Evolutionary conservation across 2,329 filamentous ascomycete species (phyloP).

Genomic region (Aureobasidium uvarum): DNA sequence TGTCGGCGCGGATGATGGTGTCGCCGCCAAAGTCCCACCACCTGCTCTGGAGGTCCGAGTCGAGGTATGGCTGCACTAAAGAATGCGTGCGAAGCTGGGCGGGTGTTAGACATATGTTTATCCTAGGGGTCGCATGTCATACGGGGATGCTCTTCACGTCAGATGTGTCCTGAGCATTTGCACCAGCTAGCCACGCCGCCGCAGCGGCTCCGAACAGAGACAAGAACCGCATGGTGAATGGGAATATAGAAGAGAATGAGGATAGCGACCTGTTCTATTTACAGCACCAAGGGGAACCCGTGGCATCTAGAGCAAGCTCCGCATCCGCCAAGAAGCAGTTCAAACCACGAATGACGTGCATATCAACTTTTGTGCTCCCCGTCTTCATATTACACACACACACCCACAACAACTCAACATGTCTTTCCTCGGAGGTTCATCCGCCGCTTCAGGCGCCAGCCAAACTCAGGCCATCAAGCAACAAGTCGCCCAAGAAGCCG

Average conservation of each 20-base stretch:
- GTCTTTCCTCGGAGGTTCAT: slow-evolving; percentile 26
- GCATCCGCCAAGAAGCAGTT: slow-evolving; percentile 14
- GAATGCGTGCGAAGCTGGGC: slow-evolving; percentile 38
- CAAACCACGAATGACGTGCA: slow-evolving; percentile 24
- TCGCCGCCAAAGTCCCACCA: slow-evolving; percentile 99
- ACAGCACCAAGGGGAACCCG: slow-evolving; percentile 10
- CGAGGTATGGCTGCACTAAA: slow-evolving; percentile 76
- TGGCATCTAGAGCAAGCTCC: slow-evolving; percentile 13
- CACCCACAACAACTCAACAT: neutral
- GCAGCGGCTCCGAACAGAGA: slow-evolving; percentile 32
- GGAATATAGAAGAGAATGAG: neutral
- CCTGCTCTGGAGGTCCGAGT: slow-evolving; percentile 95
- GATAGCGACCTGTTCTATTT: neutral
- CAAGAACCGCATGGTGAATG: slow-evolving; percentile 18
- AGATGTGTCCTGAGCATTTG: slow-evolving; percentile 31
- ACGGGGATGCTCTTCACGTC: slow-evolving; percentile 39
- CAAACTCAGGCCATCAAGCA: slow-evolving; percentile 44
- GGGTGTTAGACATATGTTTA: slow-evolving; percentile 6
- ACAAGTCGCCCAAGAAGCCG: slow-evolving; percentile 54
- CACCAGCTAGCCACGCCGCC: slow-evolving; percentile 35
- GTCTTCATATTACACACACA: neutral
- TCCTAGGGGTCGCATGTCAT: slow-evolving; percentile 6
- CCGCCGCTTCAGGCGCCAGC: slow-evolving; percentile 7
- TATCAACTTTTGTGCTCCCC: slow-evolving; percentile 9
- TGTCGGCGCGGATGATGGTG: slow-evolving; percentile 73